Evolutionary conservation across 805 yeast species (phyloP).

Genomic region (Yamadazyma olivae): DNA sequence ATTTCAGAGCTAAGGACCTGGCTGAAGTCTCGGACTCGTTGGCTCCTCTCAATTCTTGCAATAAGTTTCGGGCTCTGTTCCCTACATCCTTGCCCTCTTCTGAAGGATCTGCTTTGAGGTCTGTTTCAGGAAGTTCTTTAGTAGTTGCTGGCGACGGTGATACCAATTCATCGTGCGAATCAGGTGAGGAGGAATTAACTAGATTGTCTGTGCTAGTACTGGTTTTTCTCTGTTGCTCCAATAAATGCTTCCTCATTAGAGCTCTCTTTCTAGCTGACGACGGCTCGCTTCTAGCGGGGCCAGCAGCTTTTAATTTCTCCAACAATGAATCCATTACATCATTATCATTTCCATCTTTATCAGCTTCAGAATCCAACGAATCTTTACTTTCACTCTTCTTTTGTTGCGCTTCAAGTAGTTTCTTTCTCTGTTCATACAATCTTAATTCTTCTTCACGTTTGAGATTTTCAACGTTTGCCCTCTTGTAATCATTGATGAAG

Average conservation of each 20-base stretch:
- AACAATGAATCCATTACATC: slow-evolving; percentile 81
- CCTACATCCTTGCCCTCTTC: slow-evolving; percentile 30
- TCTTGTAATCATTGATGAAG: slow-evolving; percentile 59
- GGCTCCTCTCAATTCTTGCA: slow-evolving; percentile 54
- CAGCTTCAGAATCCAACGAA: slow-evolving; percentile 26
- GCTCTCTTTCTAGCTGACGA: slow-evolving; percentile 80
- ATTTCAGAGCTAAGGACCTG: slow-evolving; percentile 39
- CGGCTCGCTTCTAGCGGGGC: slow-evolving; percentile 73
- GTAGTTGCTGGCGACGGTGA: slow-evolving; percentile 6
- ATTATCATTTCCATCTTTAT: slow-evolving; percentile 40
- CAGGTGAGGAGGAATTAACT: background rate
- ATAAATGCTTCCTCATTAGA: slow-evolving; percentile 60
- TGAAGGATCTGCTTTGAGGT: slow-evolving; percentile 4
- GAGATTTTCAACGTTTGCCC: slow-evolving; percentile 62
- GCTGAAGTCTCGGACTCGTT: slow-evolving; percentile 10
- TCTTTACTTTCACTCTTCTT: slow-evolving; percentile 17
- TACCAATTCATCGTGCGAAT: slow-evolving; percentile 1
- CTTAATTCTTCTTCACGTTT: slow-evolving; percentile 66
- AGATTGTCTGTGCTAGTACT: slow-evolving; percentile 1
- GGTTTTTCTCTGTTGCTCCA: slow-evolving; percentile 27
- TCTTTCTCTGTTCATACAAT: slow-evolving; percentile 73
- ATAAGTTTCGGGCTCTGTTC: slow-evolving; percentile 58
- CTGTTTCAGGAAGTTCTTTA: slow-evolving; percentile 15
- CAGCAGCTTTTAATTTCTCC: slow-evolving; percentile 84
- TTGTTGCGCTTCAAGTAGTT: slow-evolving; percentile 49